Evolutionary conservation across 805 yeast species (phyloP), one percentile per base, ranked within the genome.

Genomic region (Candida suzukii): DNA sequence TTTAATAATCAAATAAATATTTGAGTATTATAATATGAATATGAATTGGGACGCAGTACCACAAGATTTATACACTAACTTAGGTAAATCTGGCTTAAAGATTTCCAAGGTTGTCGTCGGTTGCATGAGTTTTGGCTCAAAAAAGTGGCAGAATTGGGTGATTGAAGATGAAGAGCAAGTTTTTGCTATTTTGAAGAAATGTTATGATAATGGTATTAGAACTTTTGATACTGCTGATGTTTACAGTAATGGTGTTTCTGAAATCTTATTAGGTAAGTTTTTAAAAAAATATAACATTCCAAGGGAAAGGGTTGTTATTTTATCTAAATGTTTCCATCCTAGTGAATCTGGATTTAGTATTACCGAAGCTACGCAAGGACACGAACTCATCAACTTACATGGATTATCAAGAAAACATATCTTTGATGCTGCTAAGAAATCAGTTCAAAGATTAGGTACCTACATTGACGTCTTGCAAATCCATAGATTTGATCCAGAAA

Each of bases 401-500:
- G 78, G 78, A 4, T 47, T 67, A 9, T 66, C 73, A 7, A 52
- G 74, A 42, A 72, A 70, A 45, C 76, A 73, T 51, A 66, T 74
- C 20, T 45, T 71, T 16, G 74, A 70, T 44, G 75, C 73, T 36
- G 64, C 52, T 37, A 51, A 54, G 35, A 59, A 49, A 6, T 64
- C 71, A 2, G 67, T 64, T 14, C 54, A 58, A 43, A 61, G 78
- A 52, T 52, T 73, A 44, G 78, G 78, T 6, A 73, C 78, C 4
- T 68, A 71, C 46, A 64, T 72, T 34, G 78, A 73, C 50, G 66
- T 78, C 19, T 60, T 67, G n/a, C 83, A 76, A 57, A 73, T 78
- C 48, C 84, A 78, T 56, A 57, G 84, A 42, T 56, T 67, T 38
- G 84, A 79, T 54, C 51, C 50, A 21, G 50, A 59, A 3, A 67